Evolutionary conservation across 768 basidiomycete species (phyloP), one percentile per base, ranked within the genome.

Genomic region (Pulveroboletus sp.): DNA sequence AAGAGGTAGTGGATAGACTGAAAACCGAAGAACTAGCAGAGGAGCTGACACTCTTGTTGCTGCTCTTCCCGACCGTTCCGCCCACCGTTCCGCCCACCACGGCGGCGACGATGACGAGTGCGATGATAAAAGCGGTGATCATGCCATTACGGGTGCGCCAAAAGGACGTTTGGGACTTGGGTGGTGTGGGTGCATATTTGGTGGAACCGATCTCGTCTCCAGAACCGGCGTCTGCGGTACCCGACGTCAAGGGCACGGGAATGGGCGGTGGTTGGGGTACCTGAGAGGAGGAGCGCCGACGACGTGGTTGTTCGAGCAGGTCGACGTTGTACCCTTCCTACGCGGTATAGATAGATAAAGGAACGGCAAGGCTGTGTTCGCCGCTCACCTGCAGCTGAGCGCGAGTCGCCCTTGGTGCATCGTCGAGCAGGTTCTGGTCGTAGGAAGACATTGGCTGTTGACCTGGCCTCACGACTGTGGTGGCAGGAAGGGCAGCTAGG

Each of bases 1-100:
- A 5, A 10, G 18, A 0, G 5, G 6, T 12, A 6, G 7, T 0
- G 21, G 21, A 8, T 31, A 8, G 2, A 31, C 2, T 18, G 15
- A 14, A 1, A 43, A 1, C 1, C 2, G 49, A 11, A 11, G 54
- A 7, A 14, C n/a, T 10, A 5, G n/a, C 0, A 2, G 38, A 5
- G 8, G 40, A 21, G 4, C 0, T 12, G 10, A 36, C 32, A 0
- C 2, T 39, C 11, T 36, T 24, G 33, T 24, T 52, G 36, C 31
- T 46, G 41, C 64, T 58, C 52, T 71, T 68, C 10, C 64, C 61
- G 0, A 67, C 62, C 3, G 74, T 75, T 10, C 75, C 82, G 18
- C 80, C 83, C 1, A 82, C 82, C 0, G 73, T 81, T 18, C 81
- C 83, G 1, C 81, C 83, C 8, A 84, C 73, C 2, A 77, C 68